A percentile compares a stretch with the other conserved stretches of the same genome.
Conservation (phyloP, 441 rosid genomes). For the Manihot esculenta region DNA sequence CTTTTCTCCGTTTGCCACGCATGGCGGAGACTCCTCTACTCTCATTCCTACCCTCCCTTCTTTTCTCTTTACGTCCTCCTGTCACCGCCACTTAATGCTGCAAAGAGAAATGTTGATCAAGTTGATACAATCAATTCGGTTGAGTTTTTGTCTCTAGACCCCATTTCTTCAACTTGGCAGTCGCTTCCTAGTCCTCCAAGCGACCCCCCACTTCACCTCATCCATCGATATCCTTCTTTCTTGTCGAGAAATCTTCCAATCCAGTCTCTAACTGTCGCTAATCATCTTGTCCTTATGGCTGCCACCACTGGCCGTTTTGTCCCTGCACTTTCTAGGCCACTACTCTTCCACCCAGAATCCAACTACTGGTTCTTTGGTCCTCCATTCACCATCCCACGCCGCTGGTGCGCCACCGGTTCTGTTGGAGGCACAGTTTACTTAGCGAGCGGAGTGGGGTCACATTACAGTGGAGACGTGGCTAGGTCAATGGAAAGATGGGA, state of each 20-base stretch:
- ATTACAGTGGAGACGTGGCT: conserved; percentile 37
- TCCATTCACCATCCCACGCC: conserved; percentile 37
- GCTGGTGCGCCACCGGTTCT: conserved; percentile 59
- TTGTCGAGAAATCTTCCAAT: conserved; percentile 43
- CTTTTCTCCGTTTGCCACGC: conserved; percentile 50
- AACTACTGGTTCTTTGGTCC: conserved; percentile 47
- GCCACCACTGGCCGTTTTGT: conserved; percentile 37
- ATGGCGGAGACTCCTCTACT: conserved; percentile 58
- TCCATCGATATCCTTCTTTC: conserved; percentile 55
- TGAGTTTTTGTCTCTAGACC: conserved; percentile 41
- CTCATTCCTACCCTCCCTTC: conserved; percentile 44
- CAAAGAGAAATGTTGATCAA: not conserved
- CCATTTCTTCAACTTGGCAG: conserved; percentile 44
- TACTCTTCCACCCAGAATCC: conserved; percentile 40
- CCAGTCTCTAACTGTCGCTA: conserved; percentile 47
- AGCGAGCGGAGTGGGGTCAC: conserved; percentile 46
- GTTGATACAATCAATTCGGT: conserved; percentile 11
- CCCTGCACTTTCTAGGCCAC: conserved; percentile 50
- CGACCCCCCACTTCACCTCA: conserved; percentile 38
- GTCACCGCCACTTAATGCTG: conserved; percentile 28
- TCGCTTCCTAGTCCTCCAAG: conserved; percentile 41
- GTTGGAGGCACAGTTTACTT: conserved; percentile 36
- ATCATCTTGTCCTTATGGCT: conserved; percentile 42
- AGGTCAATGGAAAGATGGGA: conserved; percentile 54
- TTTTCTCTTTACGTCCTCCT: conserved; percentile 44